Evolutionary conservation across 2,329 filamentous ascomycete genomes (phyloP).

Genomic region (Aspergillus oerlinghausenensis): DNA sequence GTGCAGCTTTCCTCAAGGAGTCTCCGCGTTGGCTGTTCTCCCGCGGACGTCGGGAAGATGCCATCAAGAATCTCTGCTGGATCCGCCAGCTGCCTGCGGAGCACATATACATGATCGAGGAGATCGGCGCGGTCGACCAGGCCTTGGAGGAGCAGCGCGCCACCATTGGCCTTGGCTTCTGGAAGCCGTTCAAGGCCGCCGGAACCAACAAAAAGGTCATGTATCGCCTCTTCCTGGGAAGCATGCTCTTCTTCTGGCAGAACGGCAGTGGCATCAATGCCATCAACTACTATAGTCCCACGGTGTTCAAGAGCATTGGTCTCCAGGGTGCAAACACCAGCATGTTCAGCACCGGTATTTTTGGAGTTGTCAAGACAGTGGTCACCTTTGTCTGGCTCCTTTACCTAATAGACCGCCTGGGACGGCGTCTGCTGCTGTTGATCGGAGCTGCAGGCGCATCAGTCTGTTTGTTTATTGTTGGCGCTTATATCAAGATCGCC

Average conservation of each 20-base stretch:
- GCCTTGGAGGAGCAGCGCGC: slow-evolving; percentile 62
- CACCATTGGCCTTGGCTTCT: slow-evolving; percentile 67
- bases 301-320: slow-evolving; percentile 63
- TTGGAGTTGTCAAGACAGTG: slow-evolving; percentile 69
- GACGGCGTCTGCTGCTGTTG: slow-evolving; percentile 61
- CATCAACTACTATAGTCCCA: slow-evolving; percentile 71
- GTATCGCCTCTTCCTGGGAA: slow-evolving; percentile 69
- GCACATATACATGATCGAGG: slow-evolving; percentile 65
- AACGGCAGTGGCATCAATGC: slow-evolving; percentile 74
- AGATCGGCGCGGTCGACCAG: slow-evolving; percentile 65
- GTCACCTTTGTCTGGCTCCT: slow-evolving; percentile 66
- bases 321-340: slow-evolving; percentile 55
- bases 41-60: slow-evolving; percentile 64
- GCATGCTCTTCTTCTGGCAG: slow-evolving; percentile 73
- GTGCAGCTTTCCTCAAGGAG: slow-evolving; percentile 58
- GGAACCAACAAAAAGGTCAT: slow-evolving; percentile 55
- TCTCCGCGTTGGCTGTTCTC: slow-evolving; percentile 68
- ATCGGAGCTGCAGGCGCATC: slow-evolving; percentile 60
- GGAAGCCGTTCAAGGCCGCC: slow-evolving; percentile 62
- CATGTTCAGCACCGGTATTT: slow-evolving; percentile 68
- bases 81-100: slow-evolving; percentile 38
- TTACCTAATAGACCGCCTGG: slow-evolving; percentile 62
- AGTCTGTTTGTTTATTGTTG: slow-evolving; percentile 35
- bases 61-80: slow-evolving; percentile 50
- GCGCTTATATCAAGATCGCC: slow-evolving; percentile 35